Evolutionary conservation across 345 rosid genomes (phyloP).

Genomic region (Psidium guajava): DNA sequence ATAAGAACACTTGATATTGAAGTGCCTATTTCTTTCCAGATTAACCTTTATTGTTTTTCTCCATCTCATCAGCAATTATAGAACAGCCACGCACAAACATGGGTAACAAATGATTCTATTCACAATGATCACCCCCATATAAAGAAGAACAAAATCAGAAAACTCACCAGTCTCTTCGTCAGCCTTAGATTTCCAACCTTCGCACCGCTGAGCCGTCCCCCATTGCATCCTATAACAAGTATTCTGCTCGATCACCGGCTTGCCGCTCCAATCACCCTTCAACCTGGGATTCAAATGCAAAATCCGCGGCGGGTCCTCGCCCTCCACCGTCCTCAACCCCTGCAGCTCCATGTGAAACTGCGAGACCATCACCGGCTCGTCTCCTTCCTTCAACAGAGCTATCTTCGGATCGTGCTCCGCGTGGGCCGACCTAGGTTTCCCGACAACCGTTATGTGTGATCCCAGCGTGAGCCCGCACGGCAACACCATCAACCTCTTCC

Average conservation of each 20-base stretch:
- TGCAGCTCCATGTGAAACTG: slow-evolving; percentile 86
- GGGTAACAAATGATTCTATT: not conserved
- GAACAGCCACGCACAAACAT: not conserved
- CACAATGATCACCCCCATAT: not conserved
- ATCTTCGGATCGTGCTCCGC: slow-evolving; percentile 50
- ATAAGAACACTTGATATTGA: not conserved
- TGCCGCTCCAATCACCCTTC: slow-evolving; percentile 80
- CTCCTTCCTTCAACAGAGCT: slow-evolving; percentile 30
- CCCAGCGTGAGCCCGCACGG: slow-evolving; percentile 89
- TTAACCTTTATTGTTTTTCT: not conserved
- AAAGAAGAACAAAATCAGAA: not conserved
- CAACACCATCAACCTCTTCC: slow-evolving; percentile 43
- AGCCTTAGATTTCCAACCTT: slow-evolving; percentile 68
- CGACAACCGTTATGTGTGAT: slow-evolving; percentile 80
- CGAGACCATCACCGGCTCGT: slow-evolving; percentile 42
- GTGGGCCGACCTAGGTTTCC: slow-evolving; percentile 62
- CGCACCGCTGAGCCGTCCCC: slow-evolving; percentile 78
- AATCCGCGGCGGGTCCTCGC: slow-evolving; percentile 94
- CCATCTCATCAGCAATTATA: not conserved
- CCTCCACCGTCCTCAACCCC: slow-evolving; percentile 79
- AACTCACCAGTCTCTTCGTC: slow-evolving; percentile 78
- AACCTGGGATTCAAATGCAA: slow-evolving; percentile 87
- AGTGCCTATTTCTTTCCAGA: not conserved
- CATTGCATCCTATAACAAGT: slow-evolving; percentile 95
- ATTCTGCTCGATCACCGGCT: slow-evolving; percentile 89